Evolutionary conservation across 805 yeast species (phyloP), one percentile per base, ranked within the genome.

Genomic region (Blastobotrys americana): DNA sequence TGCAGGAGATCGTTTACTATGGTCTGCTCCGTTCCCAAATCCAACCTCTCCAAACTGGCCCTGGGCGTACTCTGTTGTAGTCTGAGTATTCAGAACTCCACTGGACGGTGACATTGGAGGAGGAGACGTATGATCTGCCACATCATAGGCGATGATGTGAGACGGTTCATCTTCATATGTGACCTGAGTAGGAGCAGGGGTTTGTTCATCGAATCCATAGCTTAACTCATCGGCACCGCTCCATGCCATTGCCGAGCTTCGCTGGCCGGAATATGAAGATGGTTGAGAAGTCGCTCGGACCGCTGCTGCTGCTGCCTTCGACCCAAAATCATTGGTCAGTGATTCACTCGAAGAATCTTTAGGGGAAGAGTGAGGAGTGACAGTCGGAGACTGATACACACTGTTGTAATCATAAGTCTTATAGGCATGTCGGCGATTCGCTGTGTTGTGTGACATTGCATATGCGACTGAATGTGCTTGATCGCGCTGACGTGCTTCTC

Each of bases 401-500:
- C 53, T 46, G 44, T 48, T 54, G 43, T 56, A 56, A 43, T 56
- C 60, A 45, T 56, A 56, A n/a, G 53, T 50, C 19, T 44, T 44
- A 39, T 52, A 56, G 20, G 44, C 51, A 19, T 46, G 53, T 21
- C 56, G 47, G 20, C 51, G 48, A 41, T 43, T 37, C 8, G 76
- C 76, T 31, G 82, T 80, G 57, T 83, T 81, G 64, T 84, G 93
- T 1, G 87, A 79, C 41, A 81, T 73, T 1, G 80, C 76, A 58
- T 80, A 71, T 37, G 57, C 58, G 6, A 55, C 56, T 5, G 58
- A 51, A 36, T 51, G 49, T 19, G 59, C 57, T n/a, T 54, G 54
- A 41, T 57, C 52, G 55, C 55, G 33, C 57, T 66, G 34, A 61
- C 67, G 45, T 6, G 66, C 67, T 22, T 53, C 69, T 46, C 76